Evolutionary conservation across 148 eudicot genomes (phyloP), one percentile per base, ranked within the genome.

Genomic region (Camellia sinensis): DNA sequence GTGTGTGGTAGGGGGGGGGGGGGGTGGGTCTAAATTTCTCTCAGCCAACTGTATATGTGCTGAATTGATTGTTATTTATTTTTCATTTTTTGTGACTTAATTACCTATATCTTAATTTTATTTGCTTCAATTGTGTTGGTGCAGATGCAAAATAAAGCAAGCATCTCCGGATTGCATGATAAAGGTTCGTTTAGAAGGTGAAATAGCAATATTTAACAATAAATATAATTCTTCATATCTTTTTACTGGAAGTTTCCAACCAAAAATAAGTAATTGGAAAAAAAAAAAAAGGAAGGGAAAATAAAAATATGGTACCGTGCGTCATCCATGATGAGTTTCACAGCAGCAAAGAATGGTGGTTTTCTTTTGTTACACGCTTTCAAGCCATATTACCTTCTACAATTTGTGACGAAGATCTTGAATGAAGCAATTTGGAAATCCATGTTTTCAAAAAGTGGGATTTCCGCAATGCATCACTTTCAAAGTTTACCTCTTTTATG

Each of bases 151-250:
- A 91, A 80, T 82, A 92, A 84, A 83, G 82, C 93, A 68, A 83
- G 85, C 66, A 74, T 92, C 76, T 87, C 89, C 53, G 97, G 97
- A 71, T 86, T 91, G 82, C 97, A 92, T 78, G 98, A 94, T 85
- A 94, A 94, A 91, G 94, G 97, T 91, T 73, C 75, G 87, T 85
- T 78, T 73, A 66, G 14, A 48, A 81, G 60, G 80, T 29, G 71
- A 76, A 54, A 76, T 48, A 50, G 13, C 17, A 45, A 17, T 29
- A 14, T 66, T 56, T 56, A 67, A 37, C 19, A 59, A 41, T 53
- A 22, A 57, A 21, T 18, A 37, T 52, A 19, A 40, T 76, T 52
- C 53, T 56, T 6, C 79, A 45, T 44, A 70, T 57, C 43, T 50
- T 12, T 63, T 64, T 45, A 37, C 12, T 8, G 22, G 73, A 82